These are phyloP conservation scores for Pinus albicaulis DNA, from an alignment of 75 land plant species.

Conservation along the genomic window DNA sequence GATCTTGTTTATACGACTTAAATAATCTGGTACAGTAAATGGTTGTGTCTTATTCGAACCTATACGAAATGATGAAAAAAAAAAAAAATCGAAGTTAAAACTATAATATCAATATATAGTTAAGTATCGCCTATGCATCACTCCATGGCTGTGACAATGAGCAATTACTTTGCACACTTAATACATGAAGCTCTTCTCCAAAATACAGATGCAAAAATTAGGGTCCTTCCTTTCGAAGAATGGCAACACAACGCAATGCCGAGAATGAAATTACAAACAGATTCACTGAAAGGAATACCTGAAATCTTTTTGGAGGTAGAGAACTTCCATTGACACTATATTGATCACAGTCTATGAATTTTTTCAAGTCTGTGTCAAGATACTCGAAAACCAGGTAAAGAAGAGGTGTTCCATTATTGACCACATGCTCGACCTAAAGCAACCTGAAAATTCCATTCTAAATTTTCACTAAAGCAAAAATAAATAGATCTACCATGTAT, in stretches of 20 bases:
- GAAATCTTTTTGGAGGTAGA: constrained; percentile 35
- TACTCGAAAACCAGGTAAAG: constrained; percentile 92
- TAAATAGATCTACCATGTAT: too few species aligned
- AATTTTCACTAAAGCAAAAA: too few species aligned
- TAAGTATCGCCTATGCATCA: constrained; percentile 55
- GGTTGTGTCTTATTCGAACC: too few species aligned
- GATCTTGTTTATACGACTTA: too few species aligned
- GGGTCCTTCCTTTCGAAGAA: neutral
- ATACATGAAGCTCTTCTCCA: constrained; percentile 63
- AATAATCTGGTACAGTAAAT: too few species aligned
- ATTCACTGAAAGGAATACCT: constrained; percentile 21
- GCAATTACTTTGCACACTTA: constrained; percentile 82
- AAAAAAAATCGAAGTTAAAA: too few species aligned
- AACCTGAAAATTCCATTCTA: constrained; percentile 27
- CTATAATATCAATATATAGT: neutral
- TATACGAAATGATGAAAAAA: too few species aligned
- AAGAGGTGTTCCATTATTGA: constrained; percentile 76
- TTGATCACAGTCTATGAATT: constrained; percentile 62
- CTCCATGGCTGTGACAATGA: constrained; percentile 81
- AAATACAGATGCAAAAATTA: neutral
- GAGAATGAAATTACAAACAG: neutral
- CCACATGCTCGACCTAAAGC: constrained; percentile 73
- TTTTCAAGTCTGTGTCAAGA: constrained; percentile 93
- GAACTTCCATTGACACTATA: constrained; percentile 39
- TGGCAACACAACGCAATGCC: neutral